Conservation (phyloP, 345 rosid genomes). For the Moricandia moricandioides region DNA sequence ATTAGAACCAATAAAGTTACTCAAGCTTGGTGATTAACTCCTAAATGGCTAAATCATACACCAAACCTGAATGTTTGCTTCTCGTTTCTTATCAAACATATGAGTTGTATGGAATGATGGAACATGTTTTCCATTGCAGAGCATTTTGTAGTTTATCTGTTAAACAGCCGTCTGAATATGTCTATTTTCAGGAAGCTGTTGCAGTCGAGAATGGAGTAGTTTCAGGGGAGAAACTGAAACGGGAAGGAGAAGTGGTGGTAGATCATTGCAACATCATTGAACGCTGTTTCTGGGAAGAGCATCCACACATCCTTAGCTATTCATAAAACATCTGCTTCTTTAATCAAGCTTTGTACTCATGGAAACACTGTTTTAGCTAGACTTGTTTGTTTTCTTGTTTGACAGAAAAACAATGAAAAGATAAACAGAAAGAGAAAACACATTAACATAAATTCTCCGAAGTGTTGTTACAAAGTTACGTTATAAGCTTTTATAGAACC, state of each 20-base stretch:
- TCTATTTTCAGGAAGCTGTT: slow-evolving; percentile 27
- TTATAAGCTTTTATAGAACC: background rate
- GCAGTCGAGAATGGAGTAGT: slow-evolving; percentile 26
- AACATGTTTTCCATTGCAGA: slow-evolving; percentile 3
- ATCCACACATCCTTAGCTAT: slow-evolving; percentile 47
- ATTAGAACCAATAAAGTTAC: background rate
- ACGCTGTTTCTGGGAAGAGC: slow-evolving; percentile 57
- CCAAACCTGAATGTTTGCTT: background rate
- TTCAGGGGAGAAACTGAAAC: slow-evolving; percentile 23
- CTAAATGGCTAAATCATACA: background rate
- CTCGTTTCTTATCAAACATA: slow-evolving; percentile 5
- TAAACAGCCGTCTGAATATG: slow-evolving; percentile 19
- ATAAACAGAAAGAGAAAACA: background rate
- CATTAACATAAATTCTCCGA: background rate
- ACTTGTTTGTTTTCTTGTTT: background rate
- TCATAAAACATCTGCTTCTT: slow-evolving; percentile 11
- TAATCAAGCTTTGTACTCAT: background rate
- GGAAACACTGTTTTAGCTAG: background rate
- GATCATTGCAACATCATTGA: slow-evolving; percentile 65
- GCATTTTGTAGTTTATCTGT: slow-evolving; percentile 8
- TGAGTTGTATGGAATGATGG: slow-evolving; percentile 43
- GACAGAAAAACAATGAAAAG: background rate
- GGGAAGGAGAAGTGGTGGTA: slow-evolving; percentile 36
- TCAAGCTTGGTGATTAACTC: background rate
- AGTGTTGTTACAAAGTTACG: background rate